Conservation (phyloP, 768 basidiomycete species). For the Collybia nuda region DNA sequence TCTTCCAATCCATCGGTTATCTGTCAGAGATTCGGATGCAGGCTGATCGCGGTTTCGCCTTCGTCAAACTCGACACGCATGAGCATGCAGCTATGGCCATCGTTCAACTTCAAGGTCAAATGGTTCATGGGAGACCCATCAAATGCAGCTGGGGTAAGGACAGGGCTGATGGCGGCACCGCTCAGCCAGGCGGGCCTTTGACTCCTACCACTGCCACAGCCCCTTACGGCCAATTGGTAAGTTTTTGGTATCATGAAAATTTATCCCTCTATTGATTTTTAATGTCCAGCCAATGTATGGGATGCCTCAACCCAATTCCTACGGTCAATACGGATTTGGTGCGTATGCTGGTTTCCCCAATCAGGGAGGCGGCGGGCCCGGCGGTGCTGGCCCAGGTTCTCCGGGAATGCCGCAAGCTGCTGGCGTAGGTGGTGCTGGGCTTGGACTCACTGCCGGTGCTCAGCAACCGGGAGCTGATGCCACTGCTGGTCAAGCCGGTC, state of each 20-base stretch:
- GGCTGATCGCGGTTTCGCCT: slow-evolving; percentile 97
- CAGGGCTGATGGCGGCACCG: slow-evolving; percentile 68
- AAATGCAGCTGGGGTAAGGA: slow-evolving; percentile 99
- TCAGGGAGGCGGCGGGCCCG: slow-evolving; percentile 49
- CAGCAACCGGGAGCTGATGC: slow-evolving; percentile 59
- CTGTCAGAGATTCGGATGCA: slow-evolving; percentile 99
- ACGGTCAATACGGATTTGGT: slow-evolving; percentile 79
- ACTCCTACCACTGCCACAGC: slow-evolving; percentile 62
- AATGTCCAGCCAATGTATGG: slow-evolving; percentile 78
- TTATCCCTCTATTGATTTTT: slow-evolving; percentile 4
- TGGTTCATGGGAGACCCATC: slow-evolving; percentile 96
- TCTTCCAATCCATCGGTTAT: slow-evolving; percentile 99
- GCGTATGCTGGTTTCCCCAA: slow-evolving; percentile 72
- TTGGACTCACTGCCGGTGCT: slow-evolving; percentile 53
- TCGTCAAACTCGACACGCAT: slow-evolving; percentile 98
- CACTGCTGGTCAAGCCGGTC: slow-evolving; percentile 56
- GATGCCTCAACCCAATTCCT: slow-evolving; percentile 80
- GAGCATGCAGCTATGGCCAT: slow-evolving; percentile 99
- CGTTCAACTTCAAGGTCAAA: slow-evolving; percentile 93
- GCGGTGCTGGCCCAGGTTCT: slow-evolving; percentile 47
- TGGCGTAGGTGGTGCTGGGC: slow-evolving; percentile 51
- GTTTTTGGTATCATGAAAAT: slow-evolving; percentile 18
- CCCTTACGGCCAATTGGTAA: slow-evolving; percentile 81
- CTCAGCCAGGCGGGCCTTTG: slow-evolving; percentile 47
- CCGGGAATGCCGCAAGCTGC: slow-evolving; percentile 61